Percentiles rank a stretch among this genome's conserved stretches.
Conservation (phyloP, 208 protist species). For the Balamuthia mandrillaris region DNA sequence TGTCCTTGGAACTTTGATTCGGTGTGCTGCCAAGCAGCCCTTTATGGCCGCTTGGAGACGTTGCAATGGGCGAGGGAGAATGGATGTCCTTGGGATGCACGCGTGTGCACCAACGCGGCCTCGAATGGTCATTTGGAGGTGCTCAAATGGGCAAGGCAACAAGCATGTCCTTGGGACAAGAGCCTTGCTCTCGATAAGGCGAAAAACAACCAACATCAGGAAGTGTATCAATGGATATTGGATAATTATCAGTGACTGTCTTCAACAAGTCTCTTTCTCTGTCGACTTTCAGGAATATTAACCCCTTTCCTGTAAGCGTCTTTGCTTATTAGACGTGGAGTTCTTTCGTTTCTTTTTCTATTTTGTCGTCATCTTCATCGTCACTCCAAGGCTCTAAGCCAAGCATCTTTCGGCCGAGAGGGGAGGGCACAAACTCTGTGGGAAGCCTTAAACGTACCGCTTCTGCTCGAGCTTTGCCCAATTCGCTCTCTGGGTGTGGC, state of each 20-base stretch:
- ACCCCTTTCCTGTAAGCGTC: too few relatives aligned
- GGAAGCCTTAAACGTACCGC: not conserved
- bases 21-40: not conserved
- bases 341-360: too few relatives aligned
- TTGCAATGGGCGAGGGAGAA: not conserved
- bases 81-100: not conserved
- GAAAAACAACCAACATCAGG: too few relatives aligned
- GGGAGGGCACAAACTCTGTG: not conserved
- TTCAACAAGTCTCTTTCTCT: too few relatives aligned
- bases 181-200: too few relatives aligned
- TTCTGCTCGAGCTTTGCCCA: not conserved
- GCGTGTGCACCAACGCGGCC: not conserved
- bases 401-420: not conserved
- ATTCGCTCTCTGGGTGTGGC: not conserved
- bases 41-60: not conserved
- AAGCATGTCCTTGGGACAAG: slow-evolving; percentile 18
- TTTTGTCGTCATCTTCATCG: too few relatives aligned
- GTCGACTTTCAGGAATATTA: too few relatives aligned
- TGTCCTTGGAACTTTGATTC: not conserved
- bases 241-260: too few relatives aligned
- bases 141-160: not conserved
- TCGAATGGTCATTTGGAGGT: not conserved
- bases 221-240: too few relatives aligned
- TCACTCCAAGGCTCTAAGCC: slow-evolving; percentile 14
- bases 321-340: too few relatives aligned